phyloP scores from a whole-genome alignment of 129 eudicot genomes.

The Pulicaria dysenterica region DNA sequence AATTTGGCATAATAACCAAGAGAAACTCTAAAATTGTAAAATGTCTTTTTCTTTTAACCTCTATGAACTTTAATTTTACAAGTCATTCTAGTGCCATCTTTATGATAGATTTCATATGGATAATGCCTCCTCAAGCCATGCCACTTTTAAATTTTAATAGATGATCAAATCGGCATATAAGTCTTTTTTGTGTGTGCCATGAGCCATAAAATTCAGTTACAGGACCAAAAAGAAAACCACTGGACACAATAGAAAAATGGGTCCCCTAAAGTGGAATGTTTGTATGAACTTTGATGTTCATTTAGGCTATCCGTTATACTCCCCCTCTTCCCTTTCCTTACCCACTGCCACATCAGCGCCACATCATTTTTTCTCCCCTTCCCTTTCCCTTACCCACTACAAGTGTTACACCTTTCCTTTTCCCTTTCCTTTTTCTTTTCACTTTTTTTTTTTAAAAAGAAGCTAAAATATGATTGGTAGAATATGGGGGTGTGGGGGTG shows the following conservation, averaged over 20 bases:
- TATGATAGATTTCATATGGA: not conserved
- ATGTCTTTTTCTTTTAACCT: not conserved
- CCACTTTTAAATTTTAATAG: not conserved
- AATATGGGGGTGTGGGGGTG: too few relatives aligned
- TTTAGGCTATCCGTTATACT: too few relatives aligned
- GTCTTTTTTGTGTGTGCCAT: not conserved
- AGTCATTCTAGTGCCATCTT: not conserved
- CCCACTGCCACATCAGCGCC: too few relatives aligned
- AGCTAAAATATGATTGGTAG: too few relatives aligned
- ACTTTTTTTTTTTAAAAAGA: too few relatives aligned
- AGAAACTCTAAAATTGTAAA: not conserved
- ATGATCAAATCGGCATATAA: constrained; percentile 9
- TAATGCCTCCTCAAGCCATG: constrained; percentile 11
- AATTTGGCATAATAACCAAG: not conserved
- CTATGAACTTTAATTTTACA: not conserved
- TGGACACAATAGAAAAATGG: constrained; percentile 2
- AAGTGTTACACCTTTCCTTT: too few relatives aligned
- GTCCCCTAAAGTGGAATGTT: not conserved
- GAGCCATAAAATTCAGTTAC: not conserved
- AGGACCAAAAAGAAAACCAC: constrained; percentile 5
- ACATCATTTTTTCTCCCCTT: too few relatives aligned
- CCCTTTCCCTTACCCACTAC: too few relatives aligned
- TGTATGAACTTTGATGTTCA: not conserved
- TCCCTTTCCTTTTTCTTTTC: too few relatives aligned
- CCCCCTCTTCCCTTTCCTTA: too few relatives aligned